Evolutionary conservation across 106 monocot genomes (phyloP), one percentile per base, ranked within the genome.

Genomic region (Dendrobium huoshanense): DNA sequence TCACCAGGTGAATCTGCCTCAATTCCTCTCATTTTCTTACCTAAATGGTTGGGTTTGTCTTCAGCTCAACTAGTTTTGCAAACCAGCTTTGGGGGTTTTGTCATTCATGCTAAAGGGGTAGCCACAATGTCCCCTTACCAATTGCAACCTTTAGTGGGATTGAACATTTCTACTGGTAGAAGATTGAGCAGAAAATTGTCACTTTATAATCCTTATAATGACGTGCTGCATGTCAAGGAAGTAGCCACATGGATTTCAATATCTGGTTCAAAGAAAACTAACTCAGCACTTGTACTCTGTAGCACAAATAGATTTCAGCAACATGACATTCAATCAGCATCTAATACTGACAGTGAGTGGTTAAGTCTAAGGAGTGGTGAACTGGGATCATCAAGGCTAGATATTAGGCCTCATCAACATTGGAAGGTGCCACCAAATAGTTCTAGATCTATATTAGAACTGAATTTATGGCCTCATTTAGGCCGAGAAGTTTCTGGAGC

Each of bases 31-130:
- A 80, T 93, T 33, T 96, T 96, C 86, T 80, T 96, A 77, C 95
- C 95, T 3, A 89, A 77, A 77, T 77, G 20, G 77, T 77, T 93
- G 79, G 95, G 91, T 65, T 79, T 72, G n/a, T 88, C 82, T n/a
- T 89, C 82, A 41, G 93, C 91, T 47, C 95, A 96, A 79, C n/a
- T 96, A 31, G 88, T 96, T 9, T 75, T 96, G 79, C 93, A 96
- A 85, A 96, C 95, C 13, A 96, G 79, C 79, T 79, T 89, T 79
- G 95, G 95, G 16, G 95, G 95, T 44, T 96, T 96, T 61, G 77
- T 96, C 73, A 82, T 96, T 37, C 84, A 83, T 56, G 91, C 88
- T 51, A 96, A 79, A 83, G 93, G 96, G 7, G 43, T 72, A 16
- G 90, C 87, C 70, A 43, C 80, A 47, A 84, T 79, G 27, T 91